These are phyloP conservation scores for Linderina pennispora DNA, from an alignment of 192 early-diverging fungal genomes.

Conservation along the genomic window DNA sequence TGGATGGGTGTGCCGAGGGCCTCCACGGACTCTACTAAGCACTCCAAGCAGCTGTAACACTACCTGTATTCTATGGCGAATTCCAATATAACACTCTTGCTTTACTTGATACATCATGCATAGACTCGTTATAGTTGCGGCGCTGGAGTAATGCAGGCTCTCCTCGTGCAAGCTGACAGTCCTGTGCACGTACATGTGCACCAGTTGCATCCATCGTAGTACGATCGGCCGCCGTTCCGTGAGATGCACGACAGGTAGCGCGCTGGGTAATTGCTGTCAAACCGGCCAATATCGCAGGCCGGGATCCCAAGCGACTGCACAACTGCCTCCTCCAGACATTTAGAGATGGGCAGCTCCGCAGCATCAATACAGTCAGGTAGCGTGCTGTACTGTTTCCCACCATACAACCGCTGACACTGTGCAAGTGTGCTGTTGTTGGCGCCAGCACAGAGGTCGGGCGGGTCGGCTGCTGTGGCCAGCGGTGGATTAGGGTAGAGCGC, in stretches of 20 bases:
- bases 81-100: no score
- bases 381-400: constrained; percentile 1
- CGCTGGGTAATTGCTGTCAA: constrained; percentile 7
- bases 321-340: constrained; percentile 1
- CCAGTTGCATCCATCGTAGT: constrained; percentile 11
- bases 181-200: constrained; percentile 21
- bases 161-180: constrained; percentile 11
- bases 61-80: no score
- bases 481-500: neutral
- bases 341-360: neutral
- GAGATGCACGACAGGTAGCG: constrained; percentile 11
- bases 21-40: constrained; percentile 2
- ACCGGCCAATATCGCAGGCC: constrained; percentile 4
- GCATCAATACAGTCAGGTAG: constrained; percentile 4
- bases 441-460: no score
- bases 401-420: constrained; percentile 22
- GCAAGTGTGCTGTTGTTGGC: constrained; percentile 5
- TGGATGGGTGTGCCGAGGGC: constrained; percentile 34
- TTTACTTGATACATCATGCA: no score
- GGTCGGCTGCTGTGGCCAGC: no score
- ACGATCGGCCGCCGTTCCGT: constrained; percentile 8
- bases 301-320: neutral
- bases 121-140: no score
- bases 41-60: constrained; percentile 36
- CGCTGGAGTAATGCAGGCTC: no score